Conservation (phyloP, 1,139 yeast species). For the Hyphopichia khmerensis region DNA sequence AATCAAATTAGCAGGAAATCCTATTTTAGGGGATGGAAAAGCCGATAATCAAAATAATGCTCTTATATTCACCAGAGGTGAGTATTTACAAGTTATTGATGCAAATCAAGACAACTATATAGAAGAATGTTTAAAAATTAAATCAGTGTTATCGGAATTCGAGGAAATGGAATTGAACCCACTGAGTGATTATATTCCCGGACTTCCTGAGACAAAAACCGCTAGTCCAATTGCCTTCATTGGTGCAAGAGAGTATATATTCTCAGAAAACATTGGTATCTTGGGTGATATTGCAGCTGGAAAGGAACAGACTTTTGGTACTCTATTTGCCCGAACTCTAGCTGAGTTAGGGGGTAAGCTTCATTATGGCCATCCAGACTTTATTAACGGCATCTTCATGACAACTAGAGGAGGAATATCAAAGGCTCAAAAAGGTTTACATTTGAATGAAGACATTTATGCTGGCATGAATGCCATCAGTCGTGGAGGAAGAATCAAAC, state of each 20-base stretch:
- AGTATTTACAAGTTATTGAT: slow-evolving; percentile 82
- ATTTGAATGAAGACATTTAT: slow-evolving; percentile 84
- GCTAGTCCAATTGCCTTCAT: slow-evolving; percentile 72
- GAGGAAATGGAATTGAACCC: slow-evolving; percentile 53
- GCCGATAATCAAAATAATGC: slow-evolving; percentile 85
- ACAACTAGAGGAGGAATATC: slow-evolving; percentile 89
- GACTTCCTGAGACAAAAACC: slow-evolving; percentile 21
- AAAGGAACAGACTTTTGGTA: slow-evolving; percentile 90
- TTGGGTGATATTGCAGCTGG: slow-evolving; percentile 93
- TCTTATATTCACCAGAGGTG: slow-evolving; percentile 78
- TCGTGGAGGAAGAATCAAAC: slow-evolving; percentile 85
- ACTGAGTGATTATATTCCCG: slow-evolving; percentile 47
- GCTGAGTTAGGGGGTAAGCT: slow-evolving; percentile 86
- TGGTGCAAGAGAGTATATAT: slow-evolving; percentile 87
- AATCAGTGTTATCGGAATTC: slow-evolving; percentile 76
- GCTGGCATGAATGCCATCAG: slow-evolving; percentile 85
- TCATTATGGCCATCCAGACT: slow-evolving; percentile 93
- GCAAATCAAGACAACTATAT: slow-evolving; percentile 87
- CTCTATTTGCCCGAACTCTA: slow-evolving; percentile 80
- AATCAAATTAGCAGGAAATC: slow-evolving; percentile 75
- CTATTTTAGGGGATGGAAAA: slow-evolving; percentile 87
- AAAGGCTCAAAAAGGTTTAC: slow-evolving; percentile 84
- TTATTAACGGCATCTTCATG: slow-evolving; percentile 81
- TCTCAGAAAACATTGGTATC: slow-evolving; percentile 82
- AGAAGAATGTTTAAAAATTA: slow-evolving; percentile 81